Evolutionary conservation across 2,329 filamentous ascomycete genomes (phyloP).

Genomic region (Tolypocladium capitatum): DNA sequence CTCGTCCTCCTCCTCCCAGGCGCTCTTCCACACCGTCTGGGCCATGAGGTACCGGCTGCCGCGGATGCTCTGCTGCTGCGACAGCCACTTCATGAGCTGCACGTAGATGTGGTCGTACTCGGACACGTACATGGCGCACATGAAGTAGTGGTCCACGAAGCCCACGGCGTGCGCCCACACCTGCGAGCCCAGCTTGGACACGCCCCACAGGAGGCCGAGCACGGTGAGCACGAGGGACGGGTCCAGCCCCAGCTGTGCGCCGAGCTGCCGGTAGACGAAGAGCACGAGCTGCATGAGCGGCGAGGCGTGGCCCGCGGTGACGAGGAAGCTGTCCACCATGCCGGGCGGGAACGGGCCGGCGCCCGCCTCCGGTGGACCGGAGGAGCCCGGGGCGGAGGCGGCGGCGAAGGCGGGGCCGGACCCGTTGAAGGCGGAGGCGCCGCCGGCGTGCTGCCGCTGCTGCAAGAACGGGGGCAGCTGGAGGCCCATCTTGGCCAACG

Average conservation of each 20-base stretch:
- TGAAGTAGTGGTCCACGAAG: constrained; percentile 31
- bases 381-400: constrained; percentile 7
- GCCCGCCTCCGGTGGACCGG: neutral
- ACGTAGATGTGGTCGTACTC: constrained; percentile 44
- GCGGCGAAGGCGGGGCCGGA: constrained; percentile 3
- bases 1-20: constrained; percentile 43
- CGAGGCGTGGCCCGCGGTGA: constrained; percentile 29
- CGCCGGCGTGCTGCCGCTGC: constrained; percentile 5
- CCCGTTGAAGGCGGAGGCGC: constrained; percentile 9
- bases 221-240: constrained; percentile 32
- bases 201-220: constrained; percentile 33
- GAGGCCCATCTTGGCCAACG: constrained; percentile 12
- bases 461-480: constrained; percentile 14
- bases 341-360: constrained; percentile 12
- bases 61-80: constrained; percentile 35
- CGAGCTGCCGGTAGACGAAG: constrained; percentile 32
- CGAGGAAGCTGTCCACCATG: constrained; percentile 30
- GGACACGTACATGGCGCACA: constrained; percentile 37
- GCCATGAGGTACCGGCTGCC: constrained; percentile 40
- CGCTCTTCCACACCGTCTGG: constrained; percentile 39
- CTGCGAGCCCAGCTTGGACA: constrained; percentile 22
- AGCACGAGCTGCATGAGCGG: constrained; percentile 27
- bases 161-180: constrained; percentile 19
- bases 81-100: constrained; percentile 46
- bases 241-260: constrained; percentile 32